Base-by-base conservation (phyloP, 768 basidiomycete species). In the Serendipita indica region DNA sequence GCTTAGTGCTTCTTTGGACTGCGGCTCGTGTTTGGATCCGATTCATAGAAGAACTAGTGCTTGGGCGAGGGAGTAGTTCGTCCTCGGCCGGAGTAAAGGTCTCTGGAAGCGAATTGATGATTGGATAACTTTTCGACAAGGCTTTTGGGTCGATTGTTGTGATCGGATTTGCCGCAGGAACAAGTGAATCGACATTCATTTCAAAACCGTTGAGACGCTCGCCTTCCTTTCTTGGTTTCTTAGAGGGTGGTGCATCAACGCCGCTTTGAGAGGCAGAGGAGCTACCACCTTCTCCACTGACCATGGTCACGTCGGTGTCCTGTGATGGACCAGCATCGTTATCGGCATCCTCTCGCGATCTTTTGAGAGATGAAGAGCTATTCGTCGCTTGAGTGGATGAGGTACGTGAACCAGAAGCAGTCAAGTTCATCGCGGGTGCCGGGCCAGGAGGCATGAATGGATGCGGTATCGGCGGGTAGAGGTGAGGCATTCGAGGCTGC, bases 401-500 rank as follows among this genome's bases (percentile, higher is more conserved):
- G 35, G 52, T 57, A 60, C 67, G 64, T 46, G 59, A 57, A 43
- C 63, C 46, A 22, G 60, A 16, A 39, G 59, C 28, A 14, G 61
- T 20, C 46, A 64, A 62, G 62, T 22, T 69, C 72, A 25, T 72
- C 54, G 67, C 66, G 52, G 30, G 76, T 77, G 14, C 77, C 78
- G 49, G 80, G 77, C 27, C 78, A 77, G 62, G 75, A 72, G n/a
- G 78, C 74, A 43, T 70, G 66, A 25, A 67, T 67, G 20, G 64
- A 43, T 41, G 73, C 74, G 54, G 82, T 82, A 33, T 82, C 77
- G 16, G 61, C 63, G 22, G 61, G 60, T 30, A 64, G 61, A 54
- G 71, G 69, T 58, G 77, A 69, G 62, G 76, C 75, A 57, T 87
- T 83, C 7, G 89, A n/a, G 49, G 49, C 25, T 54, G 49, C 22